These are phyloP conservation scores for Annona squamosa DNA, from an alignment of 164 flowering plant species.

Conservation along the genomic window DNA sequence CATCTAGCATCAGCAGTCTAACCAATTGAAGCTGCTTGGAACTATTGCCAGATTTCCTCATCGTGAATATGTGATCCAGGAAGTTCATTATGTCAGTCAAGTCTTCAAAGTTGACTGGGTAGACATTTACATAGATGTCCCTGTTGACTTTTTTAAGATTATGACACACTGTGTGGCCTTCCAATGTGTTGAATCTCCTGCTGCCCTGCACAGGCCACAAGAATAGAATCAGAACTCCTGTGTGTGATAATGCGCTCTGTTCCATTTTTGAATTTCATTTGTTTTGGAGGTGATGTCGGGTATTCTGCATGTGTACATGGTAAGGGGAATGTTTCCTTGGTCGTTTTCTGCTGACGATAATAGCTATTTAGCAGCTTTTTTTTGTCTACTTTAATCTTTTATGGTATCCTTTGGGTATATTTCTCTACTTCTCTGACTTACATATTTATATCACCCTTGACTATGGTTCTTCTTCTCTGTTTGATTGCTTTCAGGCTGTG, in stretches of 20 bases:
- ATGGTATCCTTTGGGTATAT: too few species aligned
- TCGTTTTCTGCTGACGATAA: not conserved
- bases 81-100: too few species aligned
- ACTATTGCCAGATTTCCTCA: too few species aligned
- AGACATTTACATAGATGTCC: too few species aligned
- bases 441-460: not conserved
- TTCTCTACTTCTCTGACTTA: too few species aligned
- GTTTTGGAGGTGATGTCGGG: not conserved
- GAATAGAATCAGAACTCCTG: not conserved
- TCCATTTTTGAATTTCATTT: not conserved
- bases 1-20: too few species aligned
- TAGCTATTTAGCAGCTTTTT: too few species aligned
- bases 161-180: not conserved
- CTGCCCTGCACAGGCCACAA: not conserved
- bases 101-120: too few species aligned
- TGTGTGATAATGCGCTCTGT: not conserved
- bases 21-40: too few species aligned
- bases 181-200: not conserved
- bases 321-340: not conserved
- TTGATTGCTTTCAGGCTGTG: conserved; percentile 54
- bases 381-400: not conserved
- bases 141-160: not conserved
- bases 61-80: too few species aligned
- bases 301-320: not conserved
- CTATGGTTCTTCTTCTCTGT: conserved; percentile 10